phyloP scores from a whole-genome alignment of 257 asterid species.

The Parsonsia alboflavescens region DNA sequence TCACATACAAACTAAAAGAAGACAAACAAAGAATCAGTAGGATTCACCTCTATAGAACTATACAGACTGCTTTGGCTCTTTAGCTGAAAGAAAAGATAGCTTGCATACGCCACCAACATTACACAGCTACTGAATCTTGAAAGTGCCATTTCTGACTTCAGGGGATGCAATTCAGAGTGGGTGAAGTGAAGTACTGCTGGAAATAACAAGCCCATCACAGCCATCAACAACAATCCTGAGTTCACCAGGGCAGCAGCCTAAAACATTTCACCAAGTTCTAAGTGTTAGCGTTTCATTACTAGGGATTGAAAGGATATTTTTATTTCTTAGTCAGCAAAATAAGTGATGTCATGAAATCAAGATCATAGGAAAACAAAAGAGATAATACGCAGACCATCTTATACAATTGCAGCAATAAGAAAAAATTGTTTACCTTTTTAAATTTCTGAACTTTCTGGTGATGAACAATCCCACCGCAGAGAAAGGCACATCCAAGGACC shows the following conservation, averaged over 20 bases:
- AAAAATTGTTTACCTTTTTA: conserved; percentile 53
- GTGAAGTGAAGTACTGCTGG: conserved; percentile 96
- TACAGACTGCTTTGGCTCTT: conserved; percentile 60
- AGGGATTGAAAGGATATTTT: not conserved
- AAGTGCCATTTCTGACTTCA: conserved; percentile 82
- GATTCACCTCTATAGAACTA: conserved; percentile 47
- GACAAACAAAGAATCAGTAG: not conserved
- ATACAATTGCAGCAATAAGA: not conserved
- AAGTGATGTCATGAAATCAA: not conserved
- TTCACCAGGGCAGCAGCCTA: conserved; percentile 86
- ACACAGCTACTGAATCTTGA: conserved; percentile 95
- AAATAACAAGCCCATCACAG: conserved; percentile 88
- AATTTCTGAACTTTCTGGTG: conserved; percentile 66
- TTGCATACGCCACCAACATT: conserved; percentile 87
- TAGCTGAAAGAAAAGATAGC: conserved; percentile 93
- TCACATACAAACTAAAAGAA: not conserved
- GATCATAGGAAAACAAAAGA: conserved; percentile 14
- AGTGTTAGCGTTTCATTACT: conserved; percentile 24
- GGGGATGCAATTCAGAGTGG: conserved; percentile 79
- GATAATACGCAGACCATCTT: conserved; percentile 5
- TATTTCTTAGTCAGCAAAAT: not conserved
- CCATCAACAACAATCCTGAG: conserved; percentile 93
- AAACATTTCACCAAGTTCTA: conserved; percentile 22
- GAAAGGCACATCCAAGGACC: conserved; percentile 98
- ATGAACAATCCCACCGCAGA: conserved; percentile 84